Evolutionary conservation across 1,284 basidiomycete species (phyloP), one percentile per base, ranked within the genome.

Genomic region (Cryptococcus sp.): DNA sequence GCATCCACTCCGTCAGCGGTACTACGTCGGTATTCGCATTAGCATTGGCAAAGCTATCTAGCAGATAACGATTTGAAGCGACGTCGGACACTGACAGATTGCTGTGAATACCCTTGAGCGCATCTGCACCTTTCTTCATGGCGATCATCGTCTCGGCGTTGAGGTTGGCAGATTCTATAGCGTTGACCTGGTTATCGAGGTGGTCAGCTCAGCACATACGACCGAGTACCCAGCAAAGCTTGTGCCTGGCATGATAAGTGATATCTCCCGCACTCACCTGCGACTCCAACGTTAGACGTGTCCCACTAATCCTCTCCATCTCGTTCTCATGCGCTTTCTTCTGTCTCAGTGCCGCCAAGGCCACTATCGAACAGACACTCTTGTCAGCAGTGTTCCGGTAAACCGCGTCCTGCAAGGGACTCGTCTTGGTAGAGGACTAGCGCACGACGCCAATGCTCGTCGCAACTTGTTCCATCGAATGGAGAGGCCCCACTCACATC

Each of bases 111-210:
- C 85, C 84, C 81, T 90, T 90, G 76, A 99, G 84, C 17, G 91
- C 96, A 64, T 90, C 88, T 0, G 93, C 86, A 45, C 92, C 96
- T 79, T 91, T 90, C 87, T 93, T 94, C 93, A 99, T 98, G 27
- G 92, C 94, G 27, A 86, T 82, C 91, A 99, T 94, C 30, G 93
- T 98, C 84, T 98, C 94, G 72, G 92, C 89, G 79, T 99, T 99
- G 80, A 99, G 86, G 82, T 98, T 99, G 50, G 96, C 96, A 20
- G 90, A 93, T 80, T 99, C 96, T 58, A 99, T 86, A 35, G 95
- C 95, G 79, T 96, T 95, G 63, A 99, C 83, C 81, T 83, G 63
- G 5, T 16, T 35, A 17, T 16, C 5, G 17, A n/a, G 62, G 52
- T 40, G n/a, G 22, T 38, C 30, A 20, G n/a, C 48, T 16, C n/a